A percentile compares a stretch with the other conserved stretches of the same genome.
phyloP scores from a whole-genome alignment of 2,329 filamentous ascomycete species.

The Paecilomyces sp. region DNA sequence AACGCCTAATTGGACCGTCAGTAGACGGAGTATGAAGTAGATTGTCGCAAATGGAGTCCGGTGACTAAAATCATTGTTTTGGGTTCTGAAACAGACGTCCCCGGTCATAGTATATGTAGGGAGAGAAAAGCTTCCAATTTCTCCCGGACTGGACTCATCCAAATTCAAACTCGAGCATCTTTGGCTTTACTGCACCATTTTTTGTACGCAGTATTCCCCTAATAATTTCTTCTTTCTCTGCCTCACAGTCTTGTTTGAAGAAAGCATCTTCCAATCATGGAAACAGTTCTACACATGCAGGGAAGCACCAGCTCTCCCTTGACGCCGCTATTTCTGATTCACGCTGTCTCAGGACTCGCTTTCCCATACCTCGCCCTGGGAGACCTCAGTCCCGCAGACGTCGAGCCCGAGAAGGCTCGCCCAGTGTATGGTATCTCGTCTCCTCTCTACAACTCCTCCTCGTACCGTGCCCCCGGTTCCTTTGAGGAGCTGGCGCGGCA shows the following conservation, averaged over 20 bases:
- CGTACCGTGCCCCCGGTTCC: slow-evolving; percentile 8
- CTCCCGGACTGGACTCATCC: neutral
- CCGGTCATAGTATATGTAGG: neutral
- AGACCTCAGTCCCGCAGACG: slow-evolving; percentile 4
- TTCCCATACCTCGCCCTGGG: slow-evolving; percentile 14
- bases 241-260: neutral
- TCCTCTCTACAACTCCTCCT: slow-evolving; percentile 11
- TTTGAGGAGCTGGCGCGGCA: slow-evolving; percentile 10
- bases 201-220: neutral
- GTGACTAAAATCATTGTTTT: neutral
- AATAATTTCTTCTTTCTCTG: neutral
- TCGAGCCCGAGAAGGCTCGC: slow-evolving; percentile 5
- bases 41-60: neutral
- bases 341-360: slow-evolving; percentile 14
- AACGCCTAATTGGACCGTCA: neutral
- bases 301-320: slow-evolving; percentile 8
- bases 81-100: neutral
- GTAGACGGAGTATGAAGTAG: neutral
- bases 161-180: neutral
- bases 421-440: slow-evolving; percentile 15
- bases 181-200: neutral
- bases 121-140: neutral
- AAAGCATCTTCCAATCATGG: slow-evolving; percentile 5
- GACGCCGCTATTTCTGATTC: slow-evolving; percentile 13
- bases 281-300: slow-evolving; percentile 13